Base-by-base conservation (phyloP, 768 basidiomycete species). In the Dioszegia hungarica region DNA sequence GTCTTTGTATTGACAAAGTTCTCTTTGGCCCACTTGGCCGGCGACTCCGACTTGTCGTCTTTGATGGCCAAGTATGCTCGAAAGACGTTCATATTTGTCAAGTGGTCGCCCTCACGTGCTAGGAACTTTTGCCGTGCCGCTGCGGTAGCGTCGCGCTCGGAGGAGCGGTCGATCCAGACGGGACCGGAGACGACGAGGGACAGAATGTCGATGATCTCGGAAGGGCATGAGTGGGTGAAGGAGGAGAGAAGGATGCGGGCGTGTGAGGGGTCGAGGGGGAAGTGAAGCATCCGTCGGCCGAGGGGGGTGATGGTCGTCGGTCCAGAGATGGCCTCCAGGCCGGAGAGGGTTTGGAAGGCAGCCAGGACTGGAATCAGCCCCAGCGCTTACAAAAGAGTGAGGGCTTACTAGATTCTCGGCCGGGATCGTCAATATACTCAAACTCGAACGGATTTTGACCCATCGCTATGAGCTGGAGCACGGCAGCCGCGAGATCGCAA, bases 351-450 rank as follows among this genome's bases (percentile, higher is more conserved):
- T 41, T 77, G 60, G 33, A 79, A 70, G 1, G 79, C 78, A 28
- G 66, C 70, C 20, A 61, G 57, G 28, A 77, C 77, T 79, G 53
- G n/a, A 10, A 36, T 34, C 37, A 43, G 4, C 84, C 82, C 4
- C 73, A 62, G 57, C 87, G n/a, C n/a, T n/a, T n/a, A 86, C 88
- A 59, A 31, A 11, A 24, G 1, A 58, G 12, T n/a, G n/a, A n/a
- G 22, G n/a, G 79, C 87, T 71, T 64, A 93, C 91, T 81, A 11
- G 86, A 82, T 36, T 87, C 83, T 1, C 76, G 67, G 33, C 90
- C 86, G 0, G 93, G 94, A 63, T 81, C 81, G 71, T 98, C 93
- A 84, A 99, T 89, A 59, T 90, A 86, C 47, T 90, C 86, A 27
- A 97, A 81, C 6, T 84, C 80, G 66, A 88, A 86, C 2, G 92